Evolutionary conservation across 2,329 filamentous ascomycete genomes (phyloP).

Genomic region (Trichoderma pleuroti): DNA sequence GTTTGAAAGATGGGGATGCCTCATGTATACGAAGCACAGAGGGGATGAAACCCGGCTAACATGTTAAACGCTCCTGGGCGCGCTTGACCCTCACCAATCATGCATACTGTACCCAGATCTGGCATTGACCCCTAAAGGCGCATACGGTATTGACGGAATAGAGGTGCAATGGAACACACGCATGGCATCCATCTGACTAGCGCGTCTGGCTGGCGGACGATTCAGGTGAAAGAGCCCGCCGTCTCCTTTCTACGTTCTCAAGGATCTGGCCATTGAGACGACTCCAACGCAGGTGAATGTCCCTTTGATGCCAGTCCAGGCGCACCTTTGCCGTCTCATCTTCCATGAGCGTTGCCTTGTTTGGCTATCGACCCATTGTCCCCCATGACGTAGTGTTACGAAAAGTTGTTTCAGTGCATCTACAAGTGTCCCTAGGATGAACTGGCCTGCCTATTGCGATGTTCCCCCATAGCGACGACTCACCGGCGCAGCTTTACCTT

Average conservation of each 20-base stretch:
- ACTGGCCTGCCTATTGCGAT: not conserved
- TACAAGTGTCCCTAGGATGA: not conserved
- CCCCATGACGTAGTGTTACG: constrained; percentile 7
- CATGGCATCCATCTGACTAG: not conserved
- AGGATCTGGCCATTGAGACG: not conserved
- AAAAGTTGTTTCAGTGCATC: not conserved
- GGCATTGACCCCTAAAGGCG: not conserved
- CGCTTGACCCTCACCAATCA: constrained; percentile 3
- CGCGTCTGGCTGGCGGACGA: not conserved
- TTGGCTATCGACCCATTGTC: not conserved
- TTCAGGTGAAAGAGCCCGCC: not conserved
- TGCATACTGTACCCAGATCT: not conserved
- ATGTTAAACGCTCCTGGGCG: constrained; percentile 1
- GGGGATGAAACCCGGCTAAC: constrained; percentile 15
- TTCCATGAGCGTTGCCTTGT: not conserved
- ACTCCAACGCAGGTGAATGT: not conserved
- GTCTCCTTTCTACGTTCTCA: not conserved
- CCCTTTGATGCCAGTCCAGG: not conserved
- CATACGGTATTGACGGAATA: not conserved
- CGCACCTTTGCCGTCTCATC: not conserved
- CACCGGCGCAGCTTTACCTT: not conserved
- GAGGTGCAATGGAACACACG: not conserved
- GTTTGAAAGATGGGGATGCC: constrained; percentile 10
- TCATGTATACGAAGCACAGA: constrained; percentile 10
- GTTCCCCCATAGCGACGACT: not conserved